A percentile compares a stretch with the other conserved stretches of the same genome.
Conservation (phyloP, 768 basidiomycete genomes). For the Rhizopogon rudus region DNA sequence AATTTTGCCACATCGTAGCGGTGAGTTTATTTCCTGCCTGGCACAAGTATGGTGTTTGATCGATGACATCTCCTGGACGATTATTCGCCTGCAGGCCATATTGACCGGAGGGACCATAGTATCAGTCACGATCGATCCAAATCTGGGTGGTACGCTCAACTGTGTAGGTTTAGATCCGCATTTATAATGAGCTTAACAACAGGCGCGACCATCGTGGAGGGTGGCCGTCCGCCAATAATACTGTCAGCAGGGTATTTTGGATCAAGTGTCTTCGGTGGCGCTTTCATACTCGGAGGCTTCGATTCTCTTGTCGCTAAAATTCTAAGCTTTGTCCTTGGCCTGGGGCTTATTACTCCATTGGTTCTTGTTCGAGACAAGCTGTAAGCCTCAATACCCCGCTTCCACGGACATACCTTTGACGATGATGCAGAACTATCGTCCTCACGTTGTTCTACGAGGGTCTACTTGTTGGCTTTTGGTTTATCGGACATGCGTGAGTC, state of each 20-base stretch:
- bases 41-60: slow-evolving; percentile 5
- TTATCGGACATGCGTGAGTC: slow-evolving; percentile 84
- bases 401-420: slow-evolving; percentile 7
- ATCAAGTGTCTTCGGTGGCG: slow-evolving; percentile 74
- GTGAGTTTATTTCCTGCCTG: slow-evolving; percentile 38
- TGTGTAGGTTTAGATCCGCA: not conserved
- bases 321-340: slow-evolving; percentile 83
- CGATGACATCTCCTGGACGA: not conserved
- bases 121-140: slow-evolving; percentile 81
- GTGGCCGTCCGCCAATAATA: slow-evolving; percentile 67
- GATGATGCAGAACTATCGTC: slow-evolving; percentile 64
- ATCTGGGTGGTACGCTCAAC: slow-evolving; percentile 63
- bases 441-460: slow-evolving; percentile 82
- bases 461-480: slow-evolving; percentile 90
- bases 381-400: slow-evolving; percentile 40
- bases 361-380: slow-evolving; percentile 86
- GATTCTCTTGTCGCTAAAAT: slow-evolving; percentile 90
- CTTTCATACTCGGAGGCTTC: slow-evolving; percentile 82
- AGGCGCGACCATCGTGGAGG: slow-evolving; percentile 54
- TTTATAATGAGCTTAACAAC: not conserved
- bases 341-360: slow-evolving; percentile 83
- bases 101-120: slow-evolving; percentile 74
- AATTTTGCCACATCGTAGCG: slow-evolving; percentile 76
- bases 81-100: slow-evolving; percentile 48
- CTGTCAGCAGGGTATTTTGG: slow-evolving; percentile 80